Conservation (phyloP, 2,329 filamentous ascomycete genomes). For the Immersiporthe knoxdaviesiana region DNA sequence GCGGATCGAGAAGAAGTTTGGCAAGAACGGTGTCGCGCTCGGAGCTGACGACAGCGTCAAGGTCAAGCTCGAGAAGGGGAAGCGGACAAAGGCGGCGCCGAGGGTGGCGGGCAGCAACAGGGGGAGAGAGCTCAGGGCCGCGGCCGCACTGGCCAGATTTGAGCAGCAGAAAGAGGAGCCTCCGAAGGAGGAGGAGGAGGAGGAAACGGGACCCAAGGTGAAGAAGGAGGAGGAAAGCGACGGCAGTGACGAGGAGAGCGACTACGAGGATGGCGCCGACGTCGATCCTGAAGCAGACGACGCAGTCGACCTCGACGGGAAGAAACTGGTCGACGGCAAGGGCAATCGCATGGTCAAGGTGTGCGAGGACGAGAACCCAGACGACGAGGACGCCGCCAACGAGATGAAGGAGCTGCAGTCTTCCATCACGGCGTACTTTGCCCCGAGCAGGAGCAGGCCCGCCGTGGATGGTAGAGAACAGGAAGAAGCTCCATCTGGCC, state of each 20-base stretch:
- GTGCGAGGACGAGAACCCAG: conserved; percentile 68
- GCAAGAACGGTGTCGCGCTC: conserved; percentile 67
- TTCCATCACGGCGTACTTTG: conserved; percentile 32
- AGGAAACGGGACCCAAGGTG: conserved; percentile 33
- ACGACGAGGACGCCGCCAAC: conserved; percentile 59
- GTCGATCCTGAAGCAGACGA: conserved; percentile 51
- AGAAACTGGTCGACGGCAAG: conserved; percentile 65
- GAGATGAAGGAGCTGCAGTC: conserved; percentile 71
- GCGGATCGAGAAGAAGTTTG: conserved; percentile 77
- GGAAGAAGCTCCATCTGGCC: neutral
- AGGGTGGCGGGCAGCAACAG: conserved; percentile 74
- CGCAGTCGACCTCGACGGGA: conserved; percentile 67
- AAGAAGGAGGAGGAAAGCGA: conserved; percentile 39
- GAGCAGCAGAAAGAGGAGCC: conserved; percentile 61
- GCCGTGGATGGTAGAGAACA: neutral
- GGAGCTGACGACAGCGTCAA: conserved; percentile 71
- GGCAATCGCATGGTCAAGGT: conserved; percentile 73
- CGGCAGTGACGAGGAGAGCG: conserved; percentile 46
- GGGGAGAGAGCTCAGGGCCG: conserved; percentile 75
- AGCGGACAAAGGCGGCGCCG: conserved; percentile 65
- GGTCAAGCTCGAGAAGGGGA: conserved; percentile 68
- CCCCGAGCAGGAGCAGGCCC: conserved; percentile 16
- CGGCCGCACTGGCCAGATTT: conserved; percentile 76
- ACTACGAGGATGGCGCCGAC: conserved; percentile 49
- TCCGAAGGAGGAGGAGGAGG: conserved; percentile 29